Conservation (phyloP, 2,329 filamentous ascomycete genomes). For the Fusarium sp. region DNA sequence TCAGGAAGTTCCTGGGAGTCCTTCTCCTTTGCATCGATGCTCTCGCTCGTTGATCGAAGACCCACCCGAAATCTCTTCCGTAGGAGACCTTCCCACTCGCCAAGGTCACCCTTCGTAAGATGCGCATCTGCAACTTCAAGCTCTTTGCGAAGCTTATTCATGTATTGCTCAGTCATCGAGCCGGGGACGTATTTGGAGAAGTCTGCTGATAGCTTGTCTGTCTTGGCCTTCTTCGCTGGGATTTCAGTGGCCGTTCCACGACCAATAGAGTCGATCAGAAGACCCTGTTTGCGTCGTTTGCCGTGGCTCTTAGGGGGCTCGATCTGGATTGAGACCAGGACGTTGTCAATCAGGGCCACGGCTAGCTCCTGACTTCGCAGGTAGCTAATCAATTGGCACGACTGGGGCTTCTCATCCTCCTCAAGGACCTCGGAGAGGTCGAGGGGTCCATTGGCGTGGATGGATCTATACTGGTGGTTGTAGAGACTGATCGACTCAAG, state of each 20-base stretch:
- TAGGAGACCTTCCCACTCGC: slow-evolving; percentile 60
- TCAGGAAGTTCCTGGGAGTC: slow-evolving; percentile 48
- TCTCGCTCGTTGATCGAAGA: slow-evolving; percentile 36
- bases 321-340: slow-evolving; percentile 75
- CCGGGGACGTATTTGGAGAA: slow-evolving; percentile 56
- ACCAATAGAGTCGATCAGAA: slow-evolving; percentile 78
- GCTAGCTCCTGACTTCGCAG: slow-evolving; percentile 73
- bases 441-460: slow-evolving; percentile 61
- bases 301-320: slow-evolving; percentile 67
- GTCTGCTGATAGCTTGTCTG: slow-evolving; percentile 44
- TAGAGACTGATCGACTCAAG: slow-evolving; percentile 67
- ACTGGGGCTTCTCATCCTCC: slow-evolving; percentile 47
- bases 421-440: slow-evolving; percentile 54
- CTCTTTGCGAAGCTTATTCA: slow-evolving; percentile 56
- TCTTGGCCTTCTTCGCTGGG: slow-evolving; percentile 46
- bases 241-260: slow-evolving; percentile 62
- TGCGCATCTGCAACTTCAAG: slow-evolving; percentile 59
- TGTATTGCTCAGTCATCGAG: slow-evolving; percentile 60
- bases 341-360: slow-evolving; percentile 70
- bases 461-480: slow-evolving; percentile 73
- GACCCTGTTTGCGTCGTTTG: slow-evolving; percentile 66
- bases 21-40: slow-evolving; percentile 35
- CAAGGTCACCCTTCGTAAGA: slow-evolving; percentile 56
- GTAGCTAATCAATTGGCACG: slow-evolving; percentile 64
- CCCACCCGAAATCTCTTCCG: slow-evolving; percentile 60